Conservation (phyloP, 768 basidiomycete genomes). For the Mrakia gelida region DNA sequence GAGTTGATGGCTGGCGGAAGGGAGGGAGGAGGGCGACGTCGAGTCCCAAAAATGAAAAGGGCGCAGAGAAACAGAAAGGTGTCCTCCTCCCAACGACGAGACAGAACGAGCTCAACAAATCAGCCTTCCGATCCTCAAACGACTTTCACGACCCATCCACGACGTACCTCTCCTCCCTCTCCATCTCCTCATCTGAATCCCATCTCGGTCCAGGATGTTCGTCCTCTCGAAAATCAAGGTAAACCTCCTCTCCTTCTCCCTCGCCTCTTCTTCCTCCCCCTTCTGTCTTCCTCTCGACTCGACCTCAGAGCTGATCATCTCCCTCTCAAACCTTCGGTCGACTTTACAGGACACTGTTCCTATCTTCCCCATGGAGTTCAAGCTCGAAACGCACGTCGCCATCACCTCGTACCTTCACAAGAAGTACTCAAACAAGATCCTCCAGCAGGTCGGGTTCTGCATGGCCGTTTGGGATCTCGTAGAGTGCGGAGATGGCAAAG, state of each 20-base stretch:
- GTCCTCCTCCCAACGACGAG: too few species aligned
- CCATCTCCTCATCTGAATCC: background rate
- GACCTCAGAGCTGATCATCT: background rate
- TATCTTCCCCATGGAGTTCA: conserved; percentile 82
- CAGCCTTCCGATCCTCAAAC: background rate
- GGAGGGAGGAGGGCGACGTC: background rate
- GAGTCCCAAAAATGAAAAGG: background rate
- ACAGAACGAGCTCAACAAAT: too few species aligned
- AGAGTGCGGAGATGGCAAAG: conserved; percentile 82
- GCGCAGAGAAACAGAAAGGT: too few species aligned
- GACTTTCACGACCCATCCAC: background rate
- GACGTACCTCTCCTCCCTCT: background rate
- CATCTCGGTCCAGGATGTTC: conserved; percentile 37
- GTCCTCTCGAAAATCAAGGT: conserved; percentile 41
- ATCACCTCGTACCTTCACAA: conserved; percentile 51
- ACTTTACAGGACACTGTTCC: conserved; percentile 74
- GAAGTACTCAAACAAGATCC: conserved; percentile 68
- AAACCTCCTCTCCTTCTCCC: background rate
- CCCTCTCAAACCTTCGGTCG: background rate
- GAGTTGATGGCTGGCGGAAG: background rate
- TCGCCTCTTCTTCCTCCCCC: background rate
- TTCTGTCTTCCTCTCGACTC: background rate
- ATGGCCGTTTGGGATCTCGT: conserved; percentile 83
- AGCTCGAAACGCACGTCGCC: conserved; percentile 67
- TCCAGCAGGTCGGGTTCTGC: conserved; percentile 87